A percentile compares a stretch with the other conserved stretches of the same genome.
These are phyloP conservation scores for Boletellus ananiceps DNA, from an alignment of 768 basidiomycete genomes.

Conservation along the genomic window DNA sequence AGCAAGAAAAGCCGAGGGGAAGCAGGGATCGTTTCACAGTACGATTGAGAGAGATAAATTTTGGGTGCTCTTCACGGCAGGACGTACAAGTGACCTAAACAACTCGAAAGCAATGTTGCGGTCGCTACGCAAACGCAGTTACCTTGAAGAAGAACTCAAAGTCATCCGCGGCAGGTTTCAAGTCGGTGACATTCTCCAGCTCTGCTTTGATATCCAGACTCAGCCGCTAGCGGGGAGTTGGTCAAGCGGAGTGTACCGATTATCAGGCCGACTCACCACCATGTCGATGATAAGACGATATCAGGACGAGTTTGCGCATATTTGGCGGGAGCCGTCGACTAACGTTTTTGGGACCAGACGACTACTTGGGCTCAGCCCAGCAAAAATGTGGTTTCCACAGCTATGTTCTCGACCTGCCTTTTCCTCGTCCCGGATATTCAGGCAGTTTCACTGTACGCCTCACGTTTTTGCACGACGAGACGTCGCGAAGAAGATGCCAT, in stretches of 20 bases:
- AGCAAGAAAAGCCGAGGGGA: too few species aligned
- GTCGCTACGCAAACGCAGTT: background rate
- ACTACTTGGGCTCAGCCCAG: background rate
- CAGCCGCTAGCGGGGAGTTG: constrained; percentile 40
- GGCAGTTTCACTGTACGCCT: constrained; percentile 26
- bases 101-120: background rate
- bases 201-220: constrained; percentile 72
- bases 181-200: constrained; percentile 70
- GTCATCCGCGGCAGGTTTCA: constrained; percentile 58
- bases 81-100: constrained; percentile 70
- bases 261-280: constrained; percentile 43
- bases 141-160: constrained; percentile 85
- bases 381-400: constrained; percentile 20
- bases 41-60: constrained; percentile 67
- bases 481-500: constrained; percentile 24
- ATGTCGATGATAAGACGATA: constrained; percentile 25
- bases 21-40: constrained; percentile 36
- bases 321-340: constrained; percentile 16
- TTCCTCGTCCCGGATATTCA: constrained; percentile 7
- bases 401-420: constrained; percentile 14
- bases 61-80: constrained; percentile 75
- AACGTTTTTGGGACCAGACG: background rate
- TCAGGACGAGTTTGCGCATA: constrained; percentile 19
- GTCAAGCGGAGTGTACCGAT: background rate
- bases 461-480: constrained; percentile 15